A percentile compares a stretch with the other conserved stretches of the same genome.
phyloP scores from a whole-genome alignment of 805 yeast species.

The Cyberlindnera subsufficiens region DNA sequence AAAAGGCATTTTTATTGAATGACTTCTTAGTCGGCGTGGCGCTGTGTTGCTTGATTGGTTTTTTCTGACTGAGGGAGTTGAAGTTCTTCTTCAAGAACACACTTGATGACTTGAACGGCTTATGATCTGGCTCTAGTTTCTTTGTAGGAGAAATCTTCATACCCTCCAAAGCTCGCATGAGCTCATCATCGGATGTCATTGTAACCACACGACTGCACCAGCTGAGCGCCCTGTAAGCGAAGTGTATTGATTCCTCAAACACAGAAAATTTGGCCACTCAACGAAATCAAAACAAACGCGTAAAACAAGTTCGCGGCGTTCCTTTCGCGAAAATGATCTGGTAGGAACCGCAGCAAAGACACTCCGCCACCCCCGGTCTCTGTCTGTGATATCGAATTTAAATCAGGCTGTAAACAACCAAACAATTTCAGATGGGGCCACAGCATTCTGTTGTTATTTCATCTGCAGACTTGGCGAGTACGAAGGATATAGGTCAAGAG shows the following conservation, averaged over 20 bases:
- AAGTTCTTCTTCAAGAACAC: conserved; percentile 19
- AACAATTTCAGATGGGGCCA: no score
- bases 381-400: no score
- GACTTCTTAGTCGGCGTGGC: not conserved
- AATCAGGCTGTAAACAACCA: no score
- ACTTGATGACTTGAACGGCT: conserved; percentile 12
- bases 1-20: conserved; percentile 14
- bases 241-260: no score
- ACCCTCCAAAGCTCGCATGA: conserved; percentile 1
- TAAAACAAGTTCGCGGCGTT: conserved; percentile 1
- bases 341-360: no score
- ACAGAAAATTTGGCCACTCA: not conserved
- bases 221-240: no score
- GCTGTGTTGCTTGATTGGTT: not conserved
- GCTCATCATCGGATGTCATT: not conserved
- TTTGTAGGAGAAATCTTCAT: conserved; percentile 12
- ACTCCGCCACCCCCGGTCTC: no score
- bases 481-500: no score
- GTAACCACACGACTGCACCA: not conserved
- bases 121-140: conserved; percentile 7
- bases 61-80: conserved; percentile 12
- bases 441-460: no score
- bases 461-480: no score
- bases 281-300: conserved; percentile 1
- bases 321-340: not conserved